Base-by-base conservation (phyloP, 2,329 filamentous ascomycete species). In the Spiromastix sp. region DNA sequence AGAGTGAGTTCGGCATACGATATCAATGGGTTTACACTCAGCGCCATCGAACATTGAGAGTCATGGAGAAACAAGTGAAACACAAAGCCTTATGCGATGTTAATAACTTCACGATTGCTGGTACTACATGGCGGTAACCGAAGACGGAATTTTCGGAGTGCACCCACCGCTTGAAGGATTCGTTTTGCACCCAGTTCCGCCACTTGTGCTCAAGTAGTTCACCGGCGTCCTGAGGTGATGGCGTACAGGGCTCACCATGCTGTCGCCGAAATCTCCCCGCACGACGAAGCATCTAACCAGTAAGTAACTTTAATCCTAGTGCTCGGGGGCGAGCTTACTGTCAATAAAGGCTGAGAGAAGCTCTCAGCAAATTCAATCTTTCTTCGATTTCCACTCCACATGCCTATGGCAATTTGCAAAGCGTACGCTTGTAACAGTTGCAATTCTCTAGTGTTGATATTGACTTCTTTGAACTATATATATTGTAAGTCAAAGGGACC, bases 261-360 rank as follows among this genome's bases (percentile, higher is more conserved):
- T 6, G 17, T 9, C 17, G 32, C 3, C 13, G 32, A 25, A 12
- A 25, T 21, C 26, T 25, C 13, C 16, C 17, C 32, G 25, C 52
- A 32, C 40, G 37, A 26, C 35, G 37, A 11, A 31, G 37, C 39
- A 40, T 31, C n/a, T 34, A 35, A 22, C 41, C 32, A 38, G 34
- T n/a, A 24, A 7, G 21, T 24, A 7, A 24, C 7, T 24, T 7
- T n/a, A 7, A 24, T n/a, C 21, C 21, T 24, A 24, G 21, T 24
- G 21, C 7, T 24, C n/a, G n/a, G n/a, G n/a, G 21, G 21, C 21
- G n/a, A 24, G n/a, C 21, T n/a, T 24, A 24, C 21, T 7, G 7
- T 24, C n/a, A n/a, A 7, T 24, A 24, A 24, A 7, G 21, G n/a
- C n/a, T 7, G 21, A 7, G n/a, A n/a, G 21, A 24, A 24, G 21